Conservation (phyloP, 2,329 filamentous ascomycete genomes). For the Hymenoscyphus repandus region DNA sequence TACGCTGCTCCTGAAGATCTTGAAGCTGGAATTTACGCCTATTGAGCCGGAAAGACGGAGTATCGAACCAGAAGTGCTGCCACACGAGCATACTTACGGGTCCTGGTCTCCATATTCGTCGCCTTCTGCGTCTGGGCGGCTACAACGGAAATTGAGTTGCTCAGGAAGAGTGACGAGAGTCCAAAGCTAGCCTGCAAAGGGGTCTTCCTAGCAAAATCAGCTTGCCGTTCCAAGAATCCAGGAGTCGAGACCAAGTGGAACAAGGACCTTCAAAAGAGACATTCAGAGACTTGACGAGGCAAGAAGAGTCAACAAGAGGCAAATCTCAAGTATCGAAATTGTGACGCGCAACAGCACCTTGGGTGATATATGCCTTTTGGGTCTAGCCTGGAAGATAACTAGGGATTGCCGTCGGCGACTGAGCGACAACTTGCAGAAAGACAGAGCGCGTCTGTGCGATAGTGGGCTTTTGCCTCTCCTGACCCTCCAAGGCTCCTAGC, state of each 20-base stretch:
- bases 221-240: not conserved
- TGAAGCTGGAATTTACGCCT: not conserved
- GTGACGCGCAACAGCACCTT: not conserved
- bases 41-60: not conserved
- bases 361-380: not conserved
- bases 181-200: not conserved
- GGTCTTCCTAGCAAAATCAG: no score
- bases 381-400: not conserved
- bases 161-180: not conserved
- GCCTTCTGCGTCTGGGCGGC: not conserved
- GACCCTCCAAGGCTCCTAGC: not conserved
- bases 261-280: not conserved
- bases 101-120: not conserved
- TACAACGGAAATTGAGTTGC: not conserved
- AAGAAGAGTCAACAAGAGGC: no score
- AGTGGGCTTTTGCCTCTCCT: not conserved
- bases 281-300: not conserved
- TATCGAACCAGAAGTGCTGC: not conserved
- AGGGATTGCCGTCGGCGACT: not conserved
- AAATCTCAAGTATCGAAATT: not conserved
- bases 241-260: not conserved
- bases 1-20: no score
- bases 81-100: not conserved
- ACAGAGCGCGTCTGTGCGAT: conserved; percentile 14
- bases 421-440: not conserved